Evolutionary conservation across 306 rosid genomes (phyloP).

Genomic region (Vigna reflexopilosa): DNA sequence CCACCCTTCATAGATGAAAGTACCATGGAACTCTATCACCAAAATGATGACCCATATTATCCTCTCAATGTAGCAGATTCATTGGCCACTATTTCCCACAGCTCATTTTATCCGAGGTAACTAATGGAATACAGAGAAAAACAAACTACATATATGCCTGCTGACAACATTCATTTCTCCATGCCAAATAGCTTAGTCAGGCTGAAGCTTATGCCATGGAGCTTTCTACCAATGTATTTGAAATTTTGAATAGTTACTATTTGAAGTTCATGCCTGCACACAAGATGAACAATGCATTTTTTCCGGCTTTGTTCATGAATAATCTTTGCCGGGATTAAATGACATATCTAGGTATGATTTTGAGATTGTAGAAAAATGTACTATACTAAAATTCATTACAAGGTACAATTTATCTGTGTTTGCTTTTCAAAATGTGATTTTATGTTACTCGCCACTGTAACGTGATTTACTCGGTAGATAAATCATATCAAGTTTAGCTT

Average conservation of each 20-base stretch:
- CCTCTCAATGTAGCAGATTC: conserved; percentile 55
- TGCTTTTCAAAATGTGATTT: not conserved
- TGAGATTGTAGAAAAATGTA: not conserved
- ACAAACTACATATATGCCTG: not conserved
- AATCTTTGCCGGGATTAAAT: not conserved
- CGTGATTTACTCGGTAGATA: too few relatives aligned
- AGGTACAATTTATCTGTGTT: not conserved
- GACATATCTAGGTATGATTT: not conserved
- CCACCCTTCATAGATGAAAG: conserved; percentile 78
- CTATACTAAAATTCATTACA: not conserved
- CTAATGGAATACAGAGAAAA: not conserved
- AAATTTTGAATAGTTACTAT: not conserved
- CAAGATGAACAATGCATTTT: not conserved
- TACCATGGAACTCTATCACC: conserved; percentile 70
- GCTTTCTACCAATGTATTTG: not conserved
- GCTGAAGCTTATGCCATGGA: not conserved
- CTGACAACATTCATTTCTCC: not conserved
- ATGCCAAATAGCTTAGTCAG: not conserved
- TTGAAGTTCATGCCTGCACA: not conserved
- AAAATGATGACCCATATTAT: conserved; percentile 46
- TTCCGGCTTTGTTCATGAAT: too few relatives aligned
- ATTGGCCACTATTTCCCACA: conserved; percentile 63
- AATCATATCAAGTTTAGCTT: too few relatives aligned
- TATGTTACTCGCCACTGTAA: not conserved
- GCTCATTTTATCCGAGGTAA: conserved; percentile 74